These are phyloP conservation scores for Rheum nobile DNA, from an alignment of 148 eudicot species.

Conservation along the genomic window DNA sequence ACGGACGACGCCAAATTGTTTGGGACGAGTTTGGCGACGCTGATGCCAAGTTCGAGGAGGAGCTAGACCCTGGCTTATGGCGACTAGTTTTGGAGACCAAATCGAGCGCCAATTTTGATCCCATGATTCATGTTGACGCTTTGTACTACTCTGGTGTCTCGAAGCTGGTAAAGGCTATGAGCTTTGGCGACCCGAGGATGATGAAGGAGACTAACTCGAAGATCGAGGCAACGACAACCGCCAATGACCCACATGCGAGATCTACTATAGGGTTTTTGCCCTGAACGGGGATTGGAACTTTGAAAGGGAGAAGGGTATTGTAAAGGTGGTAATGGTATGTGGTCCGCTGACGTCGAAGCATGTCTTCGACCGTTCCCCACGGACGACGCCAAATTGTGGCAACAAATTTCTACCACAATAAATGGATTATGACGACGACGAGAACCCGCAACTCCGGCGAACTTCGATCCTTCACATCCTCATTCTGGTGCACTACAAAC, in stretches of 20 bases:
- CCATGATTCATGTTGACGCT: slow-evolving; percentile 10
- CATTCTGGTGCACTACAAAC: no score
- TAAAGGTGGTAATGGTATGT: no score
- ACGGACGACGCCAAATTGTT: no score
- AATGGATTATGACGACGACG: no score
- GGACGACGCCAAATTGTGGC: no score
- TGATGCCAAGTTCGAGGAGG: slow-evolving; percentile 37
- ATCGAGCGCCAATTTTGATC: not conserved
- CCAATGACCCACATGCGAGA: slow-evolving; percentile 54
- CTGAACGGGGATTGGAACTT: slow-evolving; percentile 57
- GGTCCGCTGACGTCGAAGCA: no score
- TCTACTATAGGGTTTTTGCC: slow-evolving; percentile 75
- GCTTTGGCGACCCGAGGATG: slow-evolving; percentile 37
- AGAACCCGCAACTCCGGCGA: no score
- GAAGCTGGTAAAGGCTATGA: slow-evolving; percentile 40
- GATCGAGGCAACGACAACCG: slow-evolving; percentile 51
- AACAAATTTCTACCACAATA: no score
- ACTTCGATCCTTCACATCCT: no score
- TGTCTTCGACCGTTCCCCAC: no score
- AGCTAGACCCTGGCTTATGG: slow-evolving; percentile 82
- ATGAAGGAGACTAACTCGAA: slow-evolving; percentile 53
- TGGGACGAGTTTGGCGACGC: slow-evolving; percentile 57
- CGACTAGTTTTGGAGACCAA: slow-evolving; percentile 33
- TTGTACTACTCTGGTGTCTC: slow-evolving; percentile 35
- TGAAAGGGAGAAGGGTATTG: slow-evolving; percentile 37